A percentile compares a stretch with the other conserved stretches of the same genome.
These are phyloP conservation scores for Fusarium sp. DNA, from an alignment of 2,329 filamentous ascomycete species.

Conservation along the genomic window DNA sequence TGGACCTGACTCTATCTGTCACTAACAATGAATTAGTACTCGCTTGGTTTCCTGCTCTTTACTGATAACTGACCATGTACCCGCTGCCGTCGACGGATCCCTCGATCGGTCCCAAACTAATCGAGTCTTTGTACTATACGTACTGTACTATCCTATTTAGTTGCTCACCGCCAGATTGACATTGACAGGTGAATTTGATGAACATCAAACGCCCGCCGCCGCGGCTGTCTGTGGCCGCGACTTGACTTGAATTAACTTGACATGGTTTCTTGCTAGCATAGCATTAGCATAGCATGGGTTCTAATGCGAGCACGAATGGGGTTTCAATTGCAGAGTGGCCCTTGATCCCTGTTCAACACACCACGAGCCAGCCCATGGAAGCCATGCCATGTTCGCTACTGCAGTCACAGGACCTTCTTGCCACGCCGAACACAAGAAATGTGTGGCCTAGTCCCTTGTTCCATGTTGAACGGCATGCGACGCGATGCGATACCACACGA, in stretches of 20 bases:
- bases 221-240: constrained; percentile 25
- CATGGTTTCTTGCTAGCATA: constrained; percentile 30
- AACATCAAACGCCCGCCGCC: constrained; percentile 40
- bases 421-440: constrained; percentile 43
- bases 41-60: constrained; percentile 23
- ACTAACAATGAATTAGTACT: constrained; percentile 21
- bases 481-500: constrained; percentile 19
- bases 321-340: constrained; percentile 42
- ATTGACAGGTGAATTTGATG: constrained; percentile 28
- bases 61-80: constrained; percentile 11
- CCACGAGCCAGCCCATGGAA: constrained; percentile 39
- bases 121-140: constrained; percentile 14
- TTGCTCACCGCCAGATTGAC: constrained; percentile 45
- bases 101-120: constrained; percentile 39
- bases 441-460: constrained; percentile 23
- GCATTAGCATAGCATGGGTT: constrained; percentile 9
- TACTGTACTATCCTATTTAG: not conserved
- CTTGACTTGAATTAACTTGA: constrained; percentile 1
- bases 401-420: constrained; percentile 47
- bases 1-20: constrained; percentile 16
- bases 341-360: constrained; percentile 46
- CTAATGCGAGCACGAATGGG: constrained; percentile 44
- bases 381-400: constrained; percentile 30
- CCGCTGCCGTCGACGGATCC: constrained; percentile 31
- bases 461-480: constrained; percentile 23